Evolutionary conservation across 495 filamentous ascomycete species (phyloP), one percentile per base, ranked within the genome.

Genomic region (Sphaerosporella brunnea): DNA sequence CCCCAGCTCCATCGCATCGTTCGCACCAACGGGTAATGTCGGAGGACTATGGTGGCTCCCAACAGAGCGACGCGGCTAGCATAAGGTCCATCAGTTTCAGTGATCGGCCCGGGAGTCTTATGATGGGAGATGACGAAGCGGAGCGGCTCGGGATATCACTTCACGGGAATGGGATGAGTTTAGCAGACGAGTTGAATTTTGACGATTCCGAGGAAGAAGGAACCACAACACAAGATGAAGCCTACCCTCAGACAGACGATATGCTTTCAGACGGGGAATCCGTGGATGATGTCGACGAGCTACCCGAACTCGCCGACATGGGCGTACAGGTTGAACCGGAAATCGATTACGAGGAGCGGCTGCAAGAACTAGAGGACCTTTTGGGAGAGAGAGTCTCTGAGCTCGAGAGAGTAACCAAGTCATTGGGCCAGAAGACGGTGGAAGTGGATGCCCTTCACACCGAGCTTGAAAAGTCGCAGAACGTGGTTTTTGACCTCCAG

Each of bases 101-200:
- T 36, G 84, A 78, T 61, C 32, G 65, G 62, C 20, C 69, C 15
- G 35, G 44, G 25, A 61, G 58, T 54, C 56, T 61, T 20, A 52
- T 52, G 45, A 56, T 60, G 48, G 53, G 58, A 11, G 58, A 73
- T 35, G 66, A 66, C 30, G 64, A 66, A 23, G 68, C 25, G 46
- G 66, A 52, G 58, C 59, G 51, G 46, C 61, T 53, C 50, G 63
- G 40, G 56, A 68, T 72, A 50, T 73, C 83, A 25, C 83, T 79
- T 59, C 90, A 84, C 9, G 69, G 68, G 5, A 66, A 72, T 50
- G 81, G 81, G 7, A 54, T 85, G 30, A 90, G 79, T 53, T 65
- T 97, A 34, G 90, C 90, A 7, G 84, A 95, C 53, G 90, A 97
- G 68, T 69, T 97, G 49, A 77, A 78, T 43, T 79, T 92, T 34